A percentile compares a stretch with the other conserved stretches of the same genome.
Evolutionary conservation across 306 rosid genomes (phyloP).

Genomic region (Adenanthera pavonina): DNA sequence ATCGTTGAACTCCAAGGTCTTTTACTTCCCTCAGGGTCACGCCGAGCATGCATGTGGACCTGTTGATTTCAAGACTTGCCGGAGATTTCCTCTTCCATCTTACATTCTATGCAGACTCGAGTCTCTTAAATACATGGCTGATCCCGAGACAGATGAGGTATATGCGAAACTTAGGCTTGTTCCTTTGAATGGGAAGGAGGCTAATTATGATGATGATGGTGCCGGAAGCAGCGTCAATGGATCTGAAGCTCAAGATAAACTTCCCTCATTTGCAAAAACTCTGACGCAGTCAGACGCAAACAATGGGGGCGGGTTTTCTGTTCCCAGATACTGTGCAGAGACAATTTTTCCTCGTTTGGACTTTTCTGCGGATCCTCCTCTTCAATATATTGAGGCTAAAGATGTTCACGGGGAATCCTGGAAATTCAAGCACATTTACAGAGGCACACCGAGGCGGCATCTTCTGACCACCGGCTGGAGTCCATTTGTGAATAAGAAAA

Average conservation of each 20-base stretch:
- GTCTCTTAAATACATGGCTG: slow-evolving; percentile 79
- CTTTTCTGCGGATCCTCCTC: slow-evolving; percentile 79
- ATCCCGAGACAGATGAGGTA: slow-evolving; percentile 85
- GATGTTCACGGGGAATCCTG: slow-evolving; percentile 94
- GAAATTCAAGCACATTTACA: slow-evolving; percentile 90
- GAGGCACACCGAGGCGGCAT: slow-evolving; percentile 96
- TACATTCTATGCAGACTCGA: slow-evolving; percentile 67
- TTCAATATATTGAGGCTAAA: slow-evolving; percentile 81
- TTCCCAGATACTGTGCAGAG: slow-evolving; percentile 92
- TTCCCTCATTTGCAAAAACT: slow-evolving; percentile 83
- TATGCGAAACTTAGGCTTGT: slow-evolving; percentile 68
- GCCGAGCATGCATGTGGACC: slow-evolving; percentile 83
- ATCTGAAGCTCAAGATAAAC: slow-evolving; percentile 66
- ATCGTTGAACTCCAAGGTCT: slow-evolving; percentile 65
- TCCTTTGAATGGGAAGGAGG: slow-evolving; percentile 51
- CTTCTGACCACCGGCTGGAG: slow-evolving; percentile 98
- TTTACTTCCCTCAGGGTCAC: slow-evolving; percentile 87
- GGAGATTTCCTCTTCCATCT: slow-evolving; percentile 63
- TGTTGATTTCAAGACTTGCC: slow-evolving; percentile 66
- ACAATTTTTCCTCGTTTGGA: slow-evolving; percentile 90
- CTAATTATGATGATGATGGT: slow-evolving; percentile 50
- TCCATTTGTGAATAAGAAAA: slow-evolving; percentile 90
- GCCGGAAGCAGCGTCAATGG: slow-evolving; percentile 53
- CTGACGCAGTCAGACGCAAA: slow-evolving; percentile 96
- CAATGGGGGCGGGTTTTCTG: slow-evolving; percentile 96